Conservation (phyloP, 352 stramenopile genomes). For the Phytophthora sp. region DNA sequence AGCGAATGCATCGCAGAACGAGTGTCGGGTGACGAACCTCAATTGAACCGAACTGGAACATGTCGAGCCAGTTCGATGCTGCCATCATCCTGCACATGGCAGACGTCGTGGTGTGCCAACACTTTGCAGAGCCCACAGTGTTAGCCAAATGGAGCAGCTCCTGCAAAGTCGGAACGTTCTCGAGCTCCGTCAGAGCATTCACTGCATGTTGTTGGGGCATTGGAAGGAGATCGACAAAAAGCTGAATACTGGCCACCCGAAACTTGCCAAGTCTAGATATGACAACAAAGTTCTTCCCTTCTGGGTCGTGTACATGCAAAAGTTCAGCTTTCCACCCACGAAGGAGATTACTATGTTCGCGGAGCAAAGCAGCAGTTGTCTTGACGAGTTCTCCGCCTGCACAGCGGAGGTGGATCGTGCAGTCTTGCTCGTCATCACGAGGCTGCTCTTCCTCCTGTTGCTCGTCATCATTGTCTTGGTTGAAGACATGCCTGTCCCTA, state of each 20-base stretch:
- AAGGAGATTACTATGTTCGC: constrained; percentile 30
- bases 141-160: constrained; percentile 35
- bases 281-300: not conserved
- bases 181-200: constrained; percentile 9
- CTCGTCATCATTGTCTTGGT: not conserved
- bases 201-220: constrained; percentile 25
- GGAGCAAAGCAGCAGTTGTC: constrained; percentile 5
- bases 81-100: constrained; percentile 40
- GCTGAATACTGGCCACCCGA: constrained; percentile 13
- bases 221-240: constrained; percentile 20
- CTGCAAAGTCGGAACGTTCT: constrained; percentile 16
- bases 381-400: constrained; percentile 22
- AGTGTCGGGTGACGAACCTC: constrained; percentile 45
- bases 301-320: not conserved
- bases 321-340: constrained; percentile 11
- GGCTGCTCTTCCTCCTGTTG: constrained; percentile 9
- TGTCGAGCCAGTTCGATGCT: constrained; percentile 29
- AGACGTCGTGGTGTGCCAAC: constrained; percentile 48
- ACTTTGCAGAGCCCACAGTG: constrained; percentile 26
- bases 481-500: constrained; percentile 6
- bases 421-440: constrained; percentile 11
- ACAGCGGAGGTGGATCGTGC: constrained; percentile 24
- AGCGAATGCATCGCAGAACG: constrained; percentile 39
- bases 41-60: constrained; percentile 36
- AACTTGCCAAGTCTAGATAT: constrained; percentile 7